Base-by-base conservation (phyloP, 768 basidiomycete genomes). In the Grammothele lineata region DNA sequence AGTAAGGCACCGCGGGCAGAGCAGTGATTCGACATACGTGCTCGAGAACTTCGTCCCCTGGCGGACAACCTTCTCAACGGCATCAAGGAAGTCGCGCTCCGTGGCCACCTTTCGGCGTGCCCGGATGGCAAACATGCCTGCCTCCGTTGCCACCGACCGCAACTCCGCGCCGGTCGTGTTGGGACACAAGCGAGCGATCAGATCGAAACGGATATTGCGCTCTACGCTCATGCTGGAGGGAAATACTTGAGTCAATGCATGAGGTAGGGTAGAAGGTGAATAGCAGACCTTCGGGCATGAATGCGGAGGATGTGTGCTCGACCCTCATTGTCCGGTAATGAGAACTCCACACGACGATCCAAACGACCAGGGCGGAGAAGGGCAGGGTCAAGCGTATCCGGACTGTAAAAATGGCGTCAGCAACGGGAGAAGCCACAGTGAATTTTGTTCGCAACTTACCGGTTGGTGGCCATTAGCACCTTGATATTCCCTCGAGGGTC, bases 71-170 rank as follows among this genome's bases (percentile, higher is more conserved):
- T 98, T 98, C 74, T 99, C 96, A 2, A 99, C 95, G 10, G 93
- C 88, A 55, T 96, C 93, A 63, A 99, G 71, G 72, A 97, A 99
- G 68, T 99, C 96, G 45, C 92, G 85, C 64, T 99, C 96, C 5
- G 92, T 92, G 1, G 94, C 93, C 1, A 98, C 92, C 67, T 98
- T 98, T 67, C 96, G 77, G 57, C 96, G 77, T 37, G 92, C 89
- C 49, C 96, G 87, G 62, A 99, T 99, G 2, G 96, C 95, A 69
- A 95, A 99, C 96, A 99, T 98, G n/a, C 96, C 96, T 39, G 96
- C 96, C 78, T 99, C 95, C 8, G 95, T 99, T 14, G 94, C 93
- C 7, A 99, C 96, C 21, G 91, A 92, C 38, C 94, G 85, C 48
- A 99, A 68, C 68, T 99, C 96, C n/a, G 96, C 96, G 49, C 96